Base-by-base conservation (phyloP, 257 asterid genomes). In the Ocimum tenuiflorum region DNA sequence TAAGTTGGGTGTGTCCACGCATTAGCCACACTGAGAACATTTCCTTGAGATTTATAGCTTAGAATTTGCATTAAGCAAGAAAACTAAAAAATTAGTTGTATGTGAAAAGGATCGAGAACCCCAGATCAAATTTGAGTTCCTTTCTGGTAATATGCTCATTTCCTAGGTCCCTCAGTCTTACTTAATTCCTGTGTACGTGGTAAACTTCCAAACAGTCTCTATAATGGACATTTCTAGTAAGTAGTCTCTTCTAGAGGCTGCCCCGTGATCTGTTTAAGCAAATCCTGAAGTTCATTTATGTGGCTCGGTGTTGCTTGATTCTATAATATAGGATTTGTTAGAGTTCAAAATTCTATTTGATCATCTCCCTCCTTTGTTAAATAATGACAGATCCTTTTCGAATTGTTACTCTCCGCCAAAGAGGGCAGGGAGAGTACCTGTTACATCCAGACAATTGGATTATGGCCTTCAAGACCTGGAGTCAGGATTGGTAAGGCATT, bases 371-470 rank as follows among this genome's bases (percentile, higher is more conserved):
- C 33, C 48, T 36, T 60, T 81, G 65, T 73, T 59, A 53, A 71
- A 55, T 74, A 75, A 62, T 73, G 71, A 75, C 87, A 87, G 97
- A 72, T 67, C 64, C 71, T 75, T 83, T 57, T 73, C 73, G 60
- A 71, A 77, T 65, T 80, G 84, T 68, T 73, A 57, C 36, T 61
- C 83, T 80, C 69, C 89, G 51, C 82, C 76, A 17, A 61, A 65
- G 62, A 81, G 78, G 73, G 75, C 77, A 64, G 65, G 53, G 63
- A 77, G 80, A 63, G 73, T 57, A 59, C 62, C 78, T 49, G 36
- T 63, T 39, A 59, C 82, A 43, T 60, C 79, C 69, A 74, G 72
- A 62, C 75, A 75, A 67, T 77, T 75, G 59, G 74, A 75, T 64
- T 63, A 63, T 59, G 78, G 80, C 57, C 73, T 77, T 73, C 73